phyloP scores from a whole-genome alignment of 148 eudicot species.

The Fallopia convolvulus region DNA sequence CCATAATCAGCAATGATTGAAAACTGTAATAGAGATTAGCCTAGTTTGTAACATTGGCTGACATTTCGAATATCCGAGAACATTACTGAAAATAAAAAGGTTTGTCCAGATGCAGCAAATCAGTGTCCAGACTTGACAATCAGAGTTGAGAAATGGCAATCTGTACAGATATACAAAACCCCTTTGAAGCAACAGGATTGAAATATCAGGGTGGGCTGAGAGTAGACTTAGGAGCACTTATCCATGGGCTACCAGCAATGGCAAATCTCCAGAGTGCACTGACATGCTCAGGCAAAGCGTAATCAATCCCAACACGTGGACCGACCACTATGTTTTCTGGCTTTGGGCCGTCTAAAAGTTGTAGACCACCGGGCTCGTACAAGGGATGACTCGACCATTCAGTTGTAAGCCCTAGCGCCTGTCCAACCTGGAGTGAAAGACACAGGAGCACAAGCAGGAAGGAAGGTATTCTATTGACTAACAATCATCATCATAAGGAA shows the following conservation, averaged over 20 bases:
- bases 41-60: no score
- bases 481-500: no score
- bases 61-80: no score
- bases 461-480: not conserved
- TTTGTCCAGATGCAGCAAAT: no score
- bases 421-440: conserved; percentile 51
- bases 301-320: conserved; percentile 88
- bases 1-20: no score
- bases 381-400: conserved; percentile 94
- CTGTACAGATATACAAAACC: no score
- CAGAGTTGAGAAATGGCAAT: no score
- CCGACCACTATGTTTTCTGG: conserved; percentile 77
- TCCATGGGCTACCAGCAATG: conserved; percentile 69
- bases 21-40: no score
- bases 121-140: no score
- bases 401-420: conserved; percentile 82
- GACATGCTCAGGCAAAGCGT: conserved; percentile 75
- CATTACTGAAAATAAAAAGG: no score
- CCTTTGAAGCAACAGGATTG: no score
- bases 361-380: conserved; percentile 72
- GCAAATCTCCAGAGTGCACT: conserved; percentile 91
- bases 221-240: conserved; percentile 87
- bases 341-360: conserved; percentile 73
- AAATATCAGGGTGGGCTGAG: conserved; percentile 38
- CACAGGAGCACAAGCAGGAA: not conserved